These are phyloP conservation scores for Cytospora paraplurivora DNA, from an alignment of 2,329 filamentous ascomycete species.

Conservation along the genomic window DNA sequence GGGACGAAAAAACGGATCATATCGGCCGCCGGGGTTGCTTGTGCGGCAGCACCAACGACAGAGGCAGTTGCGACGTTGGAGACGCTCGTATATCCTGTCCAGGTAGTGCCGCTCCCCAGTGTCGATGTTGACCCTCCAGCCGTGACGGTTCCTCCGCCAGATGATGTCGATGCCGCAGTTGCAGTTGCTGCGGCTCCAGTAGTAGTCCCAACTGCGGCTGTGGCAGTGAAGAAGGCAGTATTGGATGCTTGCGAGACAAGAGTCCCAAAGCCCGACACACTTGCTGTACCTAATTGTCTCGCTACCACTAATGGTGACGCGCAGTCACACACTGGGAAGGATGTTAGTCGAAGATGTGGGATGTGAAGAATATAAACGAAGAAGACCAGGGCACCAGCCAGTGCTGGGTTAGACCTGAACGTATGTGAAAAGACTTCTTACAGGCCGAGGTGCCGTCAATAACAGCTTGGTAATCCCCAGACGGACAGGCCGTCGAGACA, in stretches of 20 bases:
- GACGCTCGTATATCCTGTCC: conserved; percentile 26
- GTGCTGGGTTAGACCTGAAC: neutral
- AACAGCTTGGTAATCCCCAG: conserved; percentile 35
- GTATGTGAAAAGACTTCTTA: conserved; percentile 22
- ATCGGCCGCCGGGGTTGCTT: conserved; percentile 15
- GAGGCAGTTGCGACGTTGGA: conserved; percentile 26
- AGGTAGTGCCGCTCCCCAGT: conserved; percentile 8
- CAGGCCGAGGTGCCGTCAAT: conserved; percentile 37
- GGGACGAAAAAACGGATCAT: conserved; percentile 19
- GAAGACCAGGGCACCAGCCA: neutral
- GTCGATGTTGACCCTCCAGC: neutral
- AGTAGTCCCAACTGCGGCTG: neutral
- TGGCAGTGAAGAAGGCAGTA: conserved; percentile 14
- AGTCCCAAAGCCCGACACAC: conserved; percentile 11
- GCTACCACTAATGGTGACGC: conserved; percentile 18
- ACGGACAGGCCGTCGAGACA: conserved; percentile 34
- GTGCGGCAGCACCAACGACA: conserved; percentile 20
- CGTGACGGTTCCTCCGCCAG: conserved; percentile 5
- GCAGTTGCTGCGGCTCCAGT: neutral
- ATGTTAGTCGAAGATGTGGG: conserved; percentile 8
- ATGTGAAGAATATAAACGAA: neutral
- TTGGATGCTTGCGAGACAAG: conserved; percentile 6
- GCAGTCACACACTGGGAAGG: conserved; percentile 22
- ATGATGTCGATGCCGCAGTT: neutral
- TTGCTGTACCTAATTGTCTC: conserved; percentile 7